Base-by-base conservation (phyloP, 2,329 filamentous ascomycete genomes). In the Trichoderma harzianum region DNA sequence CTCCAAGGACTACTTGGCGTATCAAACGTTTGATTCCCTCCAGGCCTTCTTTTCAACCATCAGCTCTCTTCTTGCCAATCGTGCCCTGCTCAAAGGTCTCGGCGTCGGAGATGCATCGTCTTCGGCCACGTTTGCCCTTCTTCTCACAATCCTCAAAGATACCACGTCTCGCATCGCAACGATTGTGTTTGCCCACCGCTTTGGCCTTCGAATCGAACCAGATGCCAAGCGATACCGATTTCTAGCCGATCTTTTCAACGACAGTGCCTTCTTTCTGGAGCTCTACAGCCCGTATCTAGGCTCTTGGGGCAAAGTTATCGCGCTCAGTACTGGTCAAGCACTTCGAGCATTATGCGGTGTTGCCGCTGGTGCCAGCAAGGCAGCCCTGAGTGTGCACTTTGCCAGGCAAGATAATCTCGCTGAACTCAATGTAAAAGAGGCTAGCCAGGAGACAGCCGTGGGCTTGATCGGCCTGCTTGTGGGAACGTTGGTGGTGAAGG, bases 371-470 rank as follows among this genome's bases (percentile, higher is more conserved):
- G 94, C 93, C 69, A 92, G 93, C 74, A 98, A 98, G 81, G 95
- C 95, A 2, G 95, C 92, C 73, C 83, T 99, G 76, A 96, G 93
- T 78, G 92, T 93, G 12, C 96, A 99, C 82, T 98, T 99, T 84
- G 94, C 95, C 10, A 89, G 86, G 75, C 90, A 90, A 78, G 93
- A 94, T 47, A 98, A 98, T 80, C 83, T 98, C 58, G 95, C 93
- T 2, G 95, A 98, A 80, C 86, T 99, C 71, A 98, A 98, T 82
- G 95, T 95, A 71, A 91, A 97, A 87, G 95, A 98, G 79, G 94
- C 94, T 14, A 97, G 93, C 75, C 96, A 98, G 83, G 96, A 98
- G 82, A 98, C 95, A 0, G 90, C 97, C 24, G 93, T 99, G 71
- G 95, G 93, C 2, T 85, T 98, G 30, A 74, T 97, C 39, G 96